Conservation (phyloP, 2,329 filamentous ascomycete species). For the Nemania sp. region DNA sequence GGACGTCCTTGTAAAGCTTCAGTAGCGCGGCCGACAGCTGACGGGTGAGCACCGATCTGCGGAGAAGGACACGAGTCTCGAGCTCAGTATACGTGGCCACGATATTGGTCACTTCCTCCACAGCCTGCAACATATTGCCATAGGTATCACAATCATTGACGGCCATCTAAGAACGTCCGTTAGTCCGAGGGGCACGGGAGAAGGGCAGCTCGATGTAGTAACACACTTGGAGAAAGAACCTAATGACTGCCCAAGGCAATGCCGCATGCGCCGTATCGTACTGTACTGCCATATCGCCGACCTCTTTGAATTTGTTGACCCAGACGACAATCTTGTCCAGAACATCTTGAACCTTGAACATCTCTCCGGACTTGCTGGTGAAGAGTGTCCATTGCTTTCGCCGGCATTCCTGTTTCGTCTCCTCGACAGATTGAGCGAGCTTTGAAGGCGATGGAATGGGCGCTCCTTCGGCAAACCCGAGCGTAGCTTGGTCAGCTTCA, state of each 20-base stretch:
- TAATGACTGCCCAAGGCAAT: constrained; percentile 26
- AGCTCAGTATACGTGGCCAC: constrained; percentile 13
- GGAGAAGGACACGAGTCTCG: constrained; percentile 12
- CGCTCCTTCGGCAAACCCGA: constrained; percentile 9
- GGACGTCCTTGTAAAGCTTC: constrained; percentile 9
- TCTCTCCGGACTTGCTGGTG: constrained; percentile 10
- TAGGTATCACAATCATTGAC: constrained; percentile 15
- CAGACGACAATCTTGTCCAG: constrained; percentile 18
- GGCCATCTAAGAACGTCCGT: background rate
- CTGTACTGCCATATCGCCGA: constrained; percentile 26
- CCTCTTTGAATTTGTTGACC: constrained; percentile 33
- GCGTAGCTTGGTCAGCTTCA: constrained; percentile 5
- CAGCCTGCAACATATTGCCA: constrained; percentile 2
- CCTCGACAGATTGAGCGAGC: background rate
- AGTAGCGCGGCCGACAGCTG: constrained; percentile 1
- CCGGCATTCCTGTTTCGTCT: constrained; percentile 7
- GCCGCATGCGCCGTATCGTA: constrained; percentile 34
- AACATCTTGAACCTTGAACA: background rate
- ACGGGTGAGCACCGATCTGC: constrained; percentile 8
- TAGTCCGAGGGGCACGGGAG: background rate
- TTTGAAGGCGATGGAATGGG: constrained; percentile 5
- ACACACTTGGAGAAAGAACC: constrained; percentile 9
- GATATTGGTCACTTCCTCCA: constrained; percentile 1
- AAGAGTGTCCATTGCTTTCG: constrained; percentile 13
- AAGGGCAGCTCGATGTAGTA: no score